These are phyloP conservation scores for Hibiscus tridactylites DNA, from an alignment of 345 rosid genomes.

Conservation along the genomic window DNA sequence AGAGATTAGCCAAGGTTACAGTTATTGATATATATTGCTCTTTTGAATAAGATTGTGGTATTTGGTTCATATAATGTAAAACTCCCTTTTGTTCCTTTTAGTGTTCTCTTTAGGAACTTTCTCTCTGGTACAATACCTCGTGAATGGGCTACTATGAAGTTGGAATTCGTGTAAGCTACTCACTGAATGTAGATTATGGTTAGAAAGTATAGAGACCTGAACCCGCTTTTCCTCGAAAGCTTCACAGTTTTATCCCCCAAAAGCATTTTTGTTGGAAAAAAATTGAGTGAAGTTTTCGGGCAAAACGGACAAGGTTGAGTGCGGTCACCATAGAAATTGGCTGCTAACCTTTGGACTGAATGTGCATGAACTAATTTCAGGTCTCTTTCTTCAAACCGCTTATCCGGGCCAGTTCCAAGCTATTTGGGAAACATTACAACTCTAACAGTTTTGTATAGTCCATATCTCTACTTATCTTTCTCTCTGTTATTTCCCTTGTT, in stretches of 20 bases:
- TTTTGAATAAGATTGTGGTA: background rate
- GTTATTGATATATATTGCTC: background rate
- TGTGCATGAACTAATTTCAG: slow-evolving; percentile 22
- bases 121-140: slow-evolving; percentile 37
- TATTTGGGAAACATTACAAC: slow-evolving; percentile 30
- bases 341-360: background rate
- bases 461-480: background rate
- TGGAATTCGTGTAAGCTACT: slow-evolving; percentile 10
- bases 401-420: slow-evolving; percentile 36
- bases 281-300: too few species aligned
- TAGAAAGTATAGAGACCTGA: background rate
- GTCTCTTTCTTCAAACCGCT: slow-evolving; percentile 26
- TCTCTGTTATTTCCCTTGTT: background rate
- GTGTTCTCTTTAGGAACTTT: slow-evolving; percentile 27
- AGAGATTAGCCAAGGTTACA: background rate
- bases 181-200: background rate
- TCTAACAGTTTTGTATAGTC: slow-evolving; percentile 27
- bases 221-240: too few species aligned
- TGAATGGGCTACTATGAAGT: slow-evolving; percentile 31
- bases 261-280: too few species aligned
- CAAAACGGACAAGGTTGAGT: too few species aligned
- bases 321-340: too few species aligned
- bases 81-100: slow-evolving; percentile 5
- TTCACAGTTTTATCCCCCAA: too few species aligned
- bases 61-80: background rate